Conservation (phyloP, 331 rosid genomes). For the Pyrus hybrid region DNA sequence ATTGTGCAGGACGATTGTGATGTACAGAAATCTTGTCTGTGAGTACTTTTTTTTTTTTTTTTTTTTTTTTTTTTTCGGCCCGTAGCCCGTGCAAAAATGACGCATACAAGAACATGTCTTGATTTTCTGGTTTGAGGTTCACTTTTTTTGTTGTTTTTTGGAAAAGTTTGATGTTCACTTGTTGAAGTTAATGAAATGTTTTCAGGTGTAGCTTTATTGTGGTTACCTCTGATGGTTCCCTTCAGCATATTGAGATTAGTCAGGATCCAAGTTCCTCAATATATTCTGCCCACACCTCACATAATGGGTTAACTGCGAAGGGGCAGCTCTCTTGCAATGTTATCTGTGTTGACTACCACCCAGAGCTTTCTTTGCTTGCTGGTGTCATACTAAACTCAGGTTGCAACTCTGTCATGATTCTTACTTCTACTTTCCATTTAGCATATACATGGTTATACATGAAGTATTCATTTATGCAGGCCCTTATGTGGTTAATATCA, state of each 20-base stretch:
- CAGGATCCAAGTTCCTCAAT: constrained; percentile 51
- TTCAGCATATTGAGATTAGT: constrained; percentile 67
- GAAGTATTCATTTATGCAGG: constrained; percentile 11
- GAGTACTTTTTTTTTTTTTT: constrained; percentile 21
- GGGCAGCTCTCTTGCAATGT: constrained; percentile 36
- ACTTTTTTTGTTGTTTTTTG: too few species aligned
- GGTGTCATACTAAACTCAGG: constrained; percentile 38
- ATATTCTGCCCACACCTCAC: constrained; percentile 24
- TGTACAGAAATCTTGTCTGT: constrained; percentile 44
- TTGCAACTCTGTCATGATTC: constrained; percentile 39
- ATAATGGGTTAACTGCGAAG: constrained; percentile 31
- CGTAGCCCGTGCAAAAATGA: constrained; percentile 5
- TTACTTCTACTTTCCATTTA: constrained; percentile 9
- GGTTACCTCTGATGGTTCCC: constrained; percentile 69
- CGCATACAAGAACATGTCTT: neutral
- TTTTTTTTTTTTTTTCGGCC: neutral
- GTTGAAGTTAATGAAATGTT: constrained; percentile 27
- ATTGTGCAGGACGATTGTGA: constrained; percentile 41
- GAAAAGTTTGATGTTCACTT: neutral
- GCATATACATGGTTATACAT: constrained; percentile 2
- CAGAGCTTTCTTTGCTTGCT: constrained; percentile 57
- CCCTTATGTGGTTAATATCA: neutral
- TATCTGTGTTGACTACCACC: constrained; percentile 47
- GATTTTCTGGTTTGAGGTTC: constrained; percentile 6
- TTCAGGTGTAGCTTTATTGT: constrained; percentile 70